Evolutionary conservation across 345 rosid species (phyloP), one percentile per base, ranked within the genome.

Genomic region (Cardamine occulta): DNA sequence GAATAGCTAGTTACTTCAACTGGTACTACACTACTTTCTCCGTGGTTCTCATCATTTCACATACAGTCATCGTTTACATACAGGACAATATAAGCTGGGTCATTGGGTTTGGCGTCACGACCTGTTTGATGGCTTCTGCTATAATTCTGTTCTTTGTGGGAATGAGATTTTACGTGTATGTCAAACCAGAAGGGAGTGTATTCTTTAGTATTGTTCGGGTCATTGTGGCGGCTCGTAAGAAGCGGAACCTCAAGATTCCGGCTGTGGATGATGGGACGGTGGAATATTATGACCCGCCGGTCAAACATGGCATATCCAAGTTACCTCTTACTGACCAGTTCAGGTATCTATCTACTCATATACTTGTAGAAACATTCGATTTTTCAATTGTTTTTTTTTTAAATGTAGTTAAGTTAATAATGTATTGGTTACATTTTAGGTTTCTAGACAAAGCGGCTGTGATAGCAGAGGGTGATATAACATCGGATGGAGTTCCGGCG

Each of bases 81-180:
- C 97, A 93, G 60, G 84, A 82, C 51, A 72, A 82, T 2, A 19
- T 88, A 7, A 88, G 97, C 51, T 93, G 98, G 98, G 83, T 79
- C 17, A 1, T 84, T 3, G 98, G 98, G 2, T 91, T 88, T 56
- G 84, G 84, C 5, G 80, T 93, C 3, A 94, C 97, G 14, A 82
- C 97, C 5, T 31, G 67, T 55, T 77, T 82, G 23, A 91, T 91
- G 97, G 35, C 72, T 40, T 64, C 48, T n/a, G 75, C 96, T 7
- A 54, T 89, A 17, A 23, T 82, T 32, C n/a, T 89, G 8, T 88
- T 87, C 82, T 82, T 88, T 39, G 2, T 83, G 9, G 98, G 98
- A n/a, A 88, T 63, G 7, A 85, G 66, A 72, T 39, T 88, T 74
- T 93, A 88, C 74, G 76, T 93, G 29, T 78, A 75, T 49, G 89